These are phyloP conservation scores for Rhodotorula paludigena DNA, from an alignment of 768 basidiomycete species.

Conservation along the genomic window DNA sequence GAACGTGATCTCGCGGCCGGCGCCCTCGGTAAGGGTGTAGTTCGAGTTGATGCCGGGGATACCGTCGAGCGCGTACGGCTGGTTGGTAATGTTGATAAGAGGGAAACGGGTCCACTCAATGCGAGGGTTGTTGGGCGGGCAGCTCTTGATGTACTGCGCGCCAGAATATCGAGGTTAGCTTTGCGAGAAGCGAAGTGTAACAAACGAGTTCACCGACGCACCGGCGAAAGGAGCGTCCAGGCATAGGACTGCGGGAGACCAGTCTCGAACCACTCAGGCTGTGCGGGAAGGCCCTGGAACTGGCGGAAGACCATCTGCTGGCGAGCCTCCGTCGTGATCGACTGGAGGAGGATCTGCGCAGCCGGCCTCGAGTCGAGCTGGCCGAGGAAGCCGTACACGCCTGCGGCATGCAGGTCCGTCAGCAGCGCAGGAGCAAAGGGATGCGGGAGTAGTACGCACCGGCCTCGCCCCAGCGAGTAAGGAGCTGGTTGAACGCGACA, in stretches of 20 bases:
- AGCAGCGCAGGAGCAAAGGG: constrained; percentile 26
- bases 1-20: constrained; percentile 53
- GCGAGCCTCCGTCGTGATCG: constrained; percentile 60
- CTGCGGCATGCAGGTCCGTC: constrained; percentile 52
- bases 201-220: constrained; percentile 48
- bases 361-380: constrained; percentile 59
- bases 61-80: constrained; percentile 45
- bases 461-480: constrained; percentile 49
- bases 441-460: constrained; percentile 61
- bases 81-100: constrained; percentile 50
- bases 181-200: background rate
- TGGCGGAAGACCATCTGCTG: constrained; percentile 66
- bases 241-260: constrained; percentile 61
- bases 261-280: constrained; percentile 50
- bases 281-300: constrained; percentile 48
- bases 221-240: constrained; percentile 58
- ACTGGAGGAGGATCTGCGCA: constrained; percentile 56
- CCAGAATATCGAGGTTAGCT: constrained; percentile 55
- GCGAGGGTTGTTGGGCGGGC: constrained; percentile 43
- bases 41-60: constrained; percentile 56
- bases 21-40: constrained; percentile 54
- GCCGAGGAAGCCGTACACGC: constrained; percentile 62
- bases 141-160: constrained; percentile 54
- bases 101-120: constrained; percentile 52
- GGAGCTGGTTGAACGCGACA: constrained; percentile 59